Conservation (phyloP, 495 filamentous ascomycete species). For the Podospora bellae-mahoneyi region DNA sequence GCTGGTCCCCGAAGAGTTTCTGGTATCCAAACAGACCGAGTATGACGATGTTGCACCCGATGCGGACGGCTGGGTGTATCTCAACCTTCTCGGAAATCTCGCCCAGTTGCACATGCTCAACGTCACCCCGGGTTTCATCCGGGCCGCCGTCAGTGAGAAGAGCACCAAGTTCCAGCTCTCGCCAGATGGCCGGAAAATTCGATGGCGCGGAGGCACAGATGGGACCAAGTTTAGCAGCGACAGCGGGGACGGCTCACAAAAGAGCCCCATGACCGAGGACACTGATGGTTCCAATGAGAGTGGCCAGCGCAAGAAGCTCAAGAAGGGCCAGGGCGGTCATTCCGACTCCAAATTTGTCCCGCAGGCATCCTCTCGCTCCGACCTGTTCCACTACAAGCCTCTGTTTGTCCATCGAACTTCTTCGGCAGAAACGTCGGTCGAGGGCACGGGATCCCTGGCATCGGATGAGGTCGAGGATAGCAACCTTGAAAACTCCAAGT, state of each 20-base stretch:
- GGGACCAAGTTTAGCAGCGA: conserved; percentile 59
- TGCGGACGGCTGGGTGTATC: conserved; percentile 69
- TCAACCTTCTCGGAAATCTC: conserved; percentile 77
- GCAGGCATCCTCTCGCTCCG: conserved; percentile 37
- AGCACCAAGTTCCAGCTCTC: conserved; percentile 71
- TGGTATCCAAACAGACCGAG: conserved; percentile 13
- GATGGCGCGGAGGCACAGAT: conserved; percentile 66
- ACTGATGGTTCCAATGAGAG: conserved; percentile 38
- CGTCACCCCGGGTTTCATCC: conserved; percentile 69
- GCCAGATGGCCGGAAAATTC: conserved; percentile 65
- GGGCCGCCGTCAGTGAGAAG: conserved; percentile 59
- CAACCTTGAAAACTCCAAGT: conserved; percentile 35
- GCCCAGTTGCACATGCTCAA: conserved; percentile 76
- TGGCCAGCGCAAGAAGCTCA: conserved; percentile 40
- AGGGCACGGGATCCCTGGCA: conserved; percentile 34
- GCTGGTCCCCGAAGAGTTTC: conserved; percentile 49
- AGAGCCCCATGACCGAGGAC: conserved; percentile 40
- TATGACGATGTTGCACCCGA: conserved; percentile 47
- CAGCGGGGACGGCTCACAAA: conserved; percentile 44
- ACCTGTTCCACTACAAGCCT: conserved; percentile 61
- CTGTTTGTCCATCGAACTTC: conserved; percentile 53
- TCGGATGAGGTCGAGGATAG: conserved; percentile 35
- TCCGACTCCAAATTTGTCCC: conserved; percentile 38
- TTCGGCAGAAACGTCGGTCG: conserved; percentile 43
- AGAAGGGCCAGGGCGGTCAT: conserved; percentile 25